Percentiles rank a stretch among this genome's conserved stretches.
Evolutionary conservation across 2,329 filamentous ascomycete species (phyloP).

Genomic region (Colletotrichum noveboracense): DNA sequence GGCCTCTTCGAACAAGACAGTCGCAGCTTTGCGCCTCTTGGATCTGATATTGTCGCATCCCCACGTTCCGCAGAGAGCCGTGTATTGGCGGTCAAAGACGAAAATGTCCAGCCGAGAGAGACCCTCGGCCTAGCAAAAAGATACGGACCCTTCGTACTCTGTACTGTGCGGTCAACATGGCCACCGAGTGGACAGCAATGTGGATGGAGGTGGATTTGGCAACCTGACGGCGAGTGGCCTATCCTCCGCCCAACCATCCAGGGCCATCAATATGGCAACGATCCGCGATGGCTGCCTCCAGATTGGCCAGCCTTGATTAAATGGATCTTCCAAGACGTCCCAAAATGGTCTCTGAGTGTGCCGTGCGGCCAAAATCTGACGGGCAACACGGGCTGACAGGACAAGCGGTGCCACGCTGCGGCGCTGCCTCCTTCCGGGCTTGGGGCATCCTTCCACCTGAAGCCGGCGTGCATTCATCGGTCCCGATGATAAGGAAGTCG

Average conservation of each 20-base stretch:
- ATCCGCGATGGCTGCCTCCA: conserved; percentile 8
- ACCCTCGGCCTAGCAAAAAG: neutral
- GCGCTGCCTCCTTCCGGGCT: neutral
- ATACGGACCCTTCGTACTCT: neutral
- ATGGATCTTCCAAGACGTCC: conserved; percentile 12
- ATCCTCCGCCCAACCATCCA: neutral
- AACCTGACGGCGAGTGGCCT: neutral
- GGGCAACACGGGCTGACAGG: neutral
- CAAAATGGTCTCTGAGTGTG: neutral
- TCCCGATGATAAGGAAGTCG: neutral
- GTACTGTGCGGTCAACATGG: neutral
- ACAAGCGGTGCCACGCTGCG: neutral
- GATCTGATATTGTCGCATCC: neutral
- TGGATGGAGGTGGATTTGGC: neutral
- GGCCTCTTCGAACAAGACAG: neutral
- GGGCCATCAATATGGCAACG: neutral
- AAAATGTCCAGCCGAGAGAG: neutral
- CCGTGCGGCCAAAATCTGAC: neutral
- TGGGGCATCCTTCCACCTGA: neutral
- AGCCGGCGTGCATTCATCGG: neutral
- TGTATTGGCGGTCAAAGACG: neutral
- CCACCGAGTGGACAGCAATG: neutral
- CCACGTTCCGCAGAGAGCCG: neutral
- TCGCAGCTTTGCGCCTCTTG: neutral
- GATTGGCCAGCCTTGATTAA: conserved; percentile 21